A percentile compares a stretch with the other conserved stretches of the same genome.
Evolutionary conservation across 495 filamentous ascomycete species (phyloP).

Genomic region (Podospora australis): DNA sequence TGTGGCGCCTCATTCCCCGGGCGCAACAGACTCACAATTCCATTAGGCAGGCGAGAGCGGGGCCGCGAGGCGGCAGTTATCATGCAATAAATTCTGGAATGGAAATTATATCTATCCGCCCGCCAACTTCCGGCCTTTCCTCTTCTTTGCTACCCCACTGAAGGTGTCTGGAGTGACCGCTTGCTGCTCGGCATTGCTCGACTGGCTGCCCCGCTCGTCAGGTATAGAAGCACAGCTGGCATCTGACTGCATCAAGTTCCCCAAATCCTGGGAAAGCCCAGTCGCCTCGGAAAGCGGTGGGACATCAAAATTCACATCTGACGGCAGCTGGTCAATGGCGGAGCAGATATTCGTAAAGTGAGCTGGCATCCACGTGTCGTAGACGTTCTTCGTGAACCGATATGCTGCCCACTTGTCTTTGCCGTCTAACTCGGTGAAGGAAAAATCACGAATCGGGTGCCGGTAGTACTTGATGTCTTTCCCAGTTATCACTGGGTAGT

Average conservation of each 20-base stretch:
- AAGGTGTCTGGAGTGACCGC: background rate
- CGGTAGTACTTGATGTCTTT: constrained; percentile 11
- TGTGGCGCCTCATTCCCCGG: too few relatives aligned
- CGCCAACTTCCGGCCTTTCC: background rate
- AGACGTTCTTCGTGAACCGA: constrained; percentile 21
- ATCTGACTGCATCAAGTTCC: constrained; percentile 1
- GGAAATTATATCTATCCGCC: background rate
- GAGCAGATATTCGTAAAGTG: constrained; percentile 37
- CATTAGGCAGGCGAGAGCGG: too few relatives aligned
- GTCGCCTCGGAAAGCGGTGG: constrained; percentile 7
- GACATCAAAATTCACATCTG: constrained; percentile 25
- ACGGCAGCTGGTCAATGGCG: constrained; percentile 34
- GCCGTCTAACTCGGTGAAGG: constrained; percentile 6
- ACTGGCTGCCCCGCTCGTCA: constrained; percentile 5
- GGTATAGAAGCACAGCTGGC: background rate
- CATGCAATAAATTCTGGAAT: too few relatives aligned
- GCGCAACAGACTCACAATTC: too few relatives aligned
- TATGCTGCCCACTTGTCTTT: constrained; percentile 19
- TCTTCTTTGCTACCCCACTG: background rate
- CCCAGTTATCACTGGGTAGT: constrained; percentile 23
- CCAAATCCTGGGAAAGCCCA: constrained; percentile 10
- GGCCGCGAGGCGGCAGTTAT: too few relatives aligned
- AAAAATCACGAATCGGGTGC: constrained; percentile 7
- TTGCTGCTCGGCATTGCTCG: constrained; percentile 7
- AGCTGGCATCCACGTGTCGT: constrained; percentile 23